Evolutionary conservation across 169 alveolate genomes (phyloP), one percentile per base, ranked within the genome.

Genomic region (Plasmodium coatneyi): DNA sequence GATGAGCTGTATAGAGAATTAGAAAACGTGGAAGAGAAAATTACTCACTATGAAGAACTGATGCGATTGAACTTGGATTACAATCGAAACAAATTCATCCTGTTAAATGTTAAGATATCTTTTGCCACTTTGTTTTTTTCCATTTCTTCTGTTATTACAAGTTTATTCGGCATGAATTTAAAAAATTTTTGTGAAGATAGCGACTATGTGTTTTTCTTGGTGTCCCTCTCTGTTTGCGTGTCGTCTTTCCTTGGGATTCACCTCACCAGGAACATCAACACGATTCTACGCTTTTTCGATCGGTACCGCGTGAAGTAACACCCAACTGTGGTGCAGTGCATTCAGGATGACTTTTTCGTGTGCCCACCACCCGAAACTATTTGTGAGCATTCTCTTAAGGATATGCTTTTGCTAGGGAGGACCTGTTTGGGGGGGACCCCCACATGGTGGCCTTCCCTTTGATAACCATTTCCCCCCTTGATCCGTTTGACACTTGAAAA

Each of bases 21-120:
- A 84, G 93, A 84, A 72, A 84, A 84, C 52, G 46, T 84, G n/a
- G 93, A 84, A 43, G 86, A 84, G 66, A 84, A 84, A 52, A 84
- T 84, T 34, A 84, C 93, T 34, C 93, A 84, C 28, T 84, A 84
- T 84, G 93, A 84, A 84, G 93, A 84, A 74, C 79, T 84, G 56
- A 74, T 84, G 93, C 5, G 93, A 36, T 52, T 84, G 16, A 84
- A 84, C 52, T 52, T 84, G 14, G 93, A 84, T 84, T 84, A 84
- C 80, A 84, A 84, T 84, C 36, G 93, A 52, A 84, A 84, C 25
- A 84, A 84, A 84, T 84, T 84, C 66, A 84, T 84, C 22, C 60
- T 84, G 36, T 84, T 84, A 54, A 84, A 84, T 84, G 93, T 78
- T 0, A 84, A 84, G 60, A 84, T 84, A 19, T 74, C 93, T 5